phyloP scores from a whole-genome alignment of 495 filamentous ascomycete species.

The Melanomma pulvis-pyrius region DNA sequence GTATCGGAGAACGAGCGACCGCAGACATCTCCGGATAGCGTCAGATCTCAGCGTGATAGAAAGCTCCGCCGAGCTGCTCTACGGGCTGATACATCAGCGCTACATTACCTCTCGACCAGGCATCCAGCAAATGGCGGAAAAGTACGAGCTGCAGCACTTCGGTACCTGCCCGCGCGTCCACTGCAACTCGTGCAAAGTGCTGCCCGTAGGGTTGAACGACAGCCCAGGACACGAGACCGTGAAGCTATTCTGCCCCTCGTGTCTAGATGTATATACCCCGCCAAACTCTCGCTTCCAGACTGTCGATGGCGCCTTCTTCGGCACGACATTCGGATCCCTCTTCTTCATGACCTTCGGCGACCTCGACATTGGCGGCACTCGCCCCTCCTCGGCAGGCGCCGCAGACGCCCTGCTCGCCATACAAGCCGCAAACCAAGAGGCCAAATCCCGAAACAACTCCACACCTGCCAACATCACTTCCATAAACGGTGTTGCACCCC shows the following conservation, averaged over 20 bases:
- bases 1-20: conserved; percentile 63
- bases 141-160: conserved; percentile 95
- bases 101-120: conserved; percentile 97
- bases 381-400: conserved; percentile 16
- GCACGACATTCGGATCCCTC: conserved; percentile 89
- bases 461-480: conserved; percentile 52
- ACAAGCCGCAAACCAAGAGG: conserved; percentile 25
- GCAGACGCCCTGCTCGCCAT: conserved; percentile 33
- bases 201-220: conserved; percentile 91
- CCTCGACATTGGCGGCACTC: conserved; percentile 64
- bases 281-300: conserved; percentile 97
- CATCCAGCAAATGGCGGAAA: conserved; percentile 98
- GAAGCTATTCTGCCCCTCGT: conserved; percentile 96
- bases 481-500: conserved; percentile 82
- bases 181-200: conserved; percentile 82
- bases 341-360: conserved; percentile 99
- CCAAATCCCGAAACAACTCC: conserved; percentile 33
- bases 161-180: conserved; percentile 87
- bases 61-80: conserved; percentile 93
- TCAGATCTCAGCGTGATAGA: conserved; percentile 94
- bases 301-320: conserved; percentile 98
- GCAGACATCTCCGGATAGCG: conserved; percentile 82
- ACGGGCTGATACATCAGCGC: conserved; percentile 96
- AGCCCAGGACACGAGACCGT: conserved; percentile 96
- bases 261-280: conserved; percentile 94